Conservation (phyloP, 2,329 filamentous ascomycete genomes). For the Torrubiella hemipterigena region DNA sequence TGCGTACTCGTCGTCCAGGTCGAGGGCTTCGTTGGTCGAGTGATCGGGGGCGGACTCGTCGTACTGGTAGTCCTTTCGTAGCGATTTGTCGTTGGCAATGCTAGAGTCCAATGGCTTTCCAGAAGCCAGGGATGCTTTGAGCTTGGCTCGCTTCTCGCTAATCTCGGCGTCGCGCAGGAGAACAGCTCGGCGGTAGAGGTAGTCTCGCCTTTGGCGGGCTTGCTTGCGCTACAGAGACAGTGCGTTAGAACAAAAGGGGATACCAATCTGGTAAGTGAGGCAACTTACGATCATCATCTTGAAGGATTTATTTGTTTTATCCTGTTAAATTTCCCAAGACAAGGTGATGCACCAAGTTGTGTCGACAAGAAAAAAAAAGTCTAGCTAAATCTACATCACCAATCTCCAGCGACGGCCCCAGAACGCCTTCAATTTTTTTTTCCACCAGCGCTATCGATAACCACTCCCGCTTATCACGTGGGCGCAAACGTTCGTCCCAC, state of each 20-base stretch:
- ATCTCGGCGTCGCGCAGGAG: slow-evolving; percentile 86
- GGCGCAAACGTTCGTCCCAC: slow-evolving; percentile 27
- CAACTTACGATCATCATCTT: slow-evolving; percentile 21
- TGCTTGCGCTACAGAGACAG: slow-evolving; percentile 22
- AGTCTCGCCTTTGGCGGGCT: slow-evolving; percentile 29
- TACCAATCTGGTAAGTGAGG: not conserved
- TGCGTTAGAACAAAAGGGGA: slow-evolving; percentile 9
- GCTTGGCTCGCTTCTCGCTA: slow-evolving; percentile 76
- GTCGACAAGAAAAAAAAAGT: slow-evolving; percentile 19
- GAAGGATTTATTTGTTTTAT: slow-evolving; percentile 2
- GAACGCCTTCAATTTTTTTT: slow-evolving; percentile 12
- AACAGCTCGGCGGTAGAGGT: slow-evolving; percentile 82
- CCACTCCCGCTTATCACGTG: slow-evolving; percentile 24
- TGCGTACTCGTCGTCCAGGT: slow-evolving; percentile 81
- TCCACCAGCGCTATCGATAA: slow-evolving; percentile 19
- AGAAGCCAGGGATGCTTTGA: slow-evolving; percentile 76
- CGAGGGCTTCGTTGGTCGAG: slow-evolving; percentile 54
- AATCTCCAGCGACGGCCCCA: too few relatives aligned
- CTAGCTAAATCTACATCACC: too few relatives aligned
- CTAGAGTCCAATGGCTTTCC: slow-evolving; percentile 74
- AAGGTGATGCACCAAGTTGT: too few relatives aligned
- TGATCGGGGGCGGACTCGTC: slow-evolving; percentile 70
- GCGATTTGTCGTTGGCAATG: slow-evolving; percentile 73
- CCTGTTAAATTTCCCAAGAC: not conserved
- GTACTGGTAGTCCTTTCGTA: slow-evolving; percentile 85